These are phyloP conservation scores for Pelagomonas calceolata DNA, from an alignment of 108 stramenopile genomes.

Conservation along the genomic window DNA sequence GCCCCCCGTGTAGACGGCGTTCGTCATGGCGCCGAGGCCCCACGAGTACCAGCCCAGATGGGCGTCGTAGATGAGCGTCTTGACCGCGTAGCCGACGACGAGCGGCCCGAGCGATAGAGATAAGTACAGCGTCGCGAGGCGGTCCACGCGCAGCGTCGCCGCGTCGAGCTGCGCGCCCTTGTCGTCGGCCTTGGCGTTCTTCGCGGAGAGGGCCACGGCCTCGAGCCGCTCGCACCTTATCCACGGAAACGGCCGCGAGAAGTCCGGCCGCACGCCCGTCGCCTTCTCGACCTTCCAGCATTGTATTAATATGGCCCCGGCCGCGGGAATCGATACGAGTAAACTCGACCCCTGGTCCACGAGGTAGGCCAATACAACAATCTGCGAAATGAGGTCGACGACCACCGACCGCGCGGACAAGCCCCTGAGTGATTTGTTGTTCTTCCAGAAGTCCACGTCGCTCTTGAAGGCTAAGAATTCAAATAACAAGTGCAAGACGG, in stretches of 20 bases:
- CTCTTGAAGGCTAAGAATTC: conserved; percentile 85
- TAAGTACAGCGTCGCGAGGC: conserved; percentile 59
- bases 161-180: conserved; percentile 44
- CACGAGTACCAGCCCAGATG: conserved; percentile 79
- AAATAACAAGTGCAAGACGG: conserved; percentile 77
- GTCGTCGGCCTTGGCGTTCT: not conserved
- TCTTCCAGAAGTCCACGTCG: conserved; percentile 82
- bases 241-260: not conserved
- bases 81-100: conserved; percentile 55
- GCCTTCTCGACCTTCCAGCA: conserved; percentile 28
- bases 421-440: conserved; percentile 75
- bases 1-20: conserved; percentile 55
- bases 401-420: conserved; percentile 65
- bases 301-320: conserved; percentile 41
- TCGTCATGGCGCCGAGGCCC: conserved; percentile 70
- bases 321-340: conserved; percentile 71
- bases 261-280: conserved; percentile 4
- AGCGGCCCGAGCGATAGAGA: conserved; percentile 55
- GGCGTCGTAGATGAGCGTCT: conserved; percentile 54
- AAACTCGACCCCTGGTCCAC: conserved; percentile 72
- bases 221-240: conserved; percentile 2
- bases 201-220: not conserved
- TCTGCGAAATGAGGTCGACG: conserved; percentile 73
- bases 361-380: conserved; percentile 71
- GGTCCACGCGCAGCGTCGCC: conserved; percentile 67